A percentile compares a stretch with the other conserved stretches of the same genome.
phyloP scores from a whole-genome alignment of 164 flowering plant species.

The Sextonia rubra region DNA sequence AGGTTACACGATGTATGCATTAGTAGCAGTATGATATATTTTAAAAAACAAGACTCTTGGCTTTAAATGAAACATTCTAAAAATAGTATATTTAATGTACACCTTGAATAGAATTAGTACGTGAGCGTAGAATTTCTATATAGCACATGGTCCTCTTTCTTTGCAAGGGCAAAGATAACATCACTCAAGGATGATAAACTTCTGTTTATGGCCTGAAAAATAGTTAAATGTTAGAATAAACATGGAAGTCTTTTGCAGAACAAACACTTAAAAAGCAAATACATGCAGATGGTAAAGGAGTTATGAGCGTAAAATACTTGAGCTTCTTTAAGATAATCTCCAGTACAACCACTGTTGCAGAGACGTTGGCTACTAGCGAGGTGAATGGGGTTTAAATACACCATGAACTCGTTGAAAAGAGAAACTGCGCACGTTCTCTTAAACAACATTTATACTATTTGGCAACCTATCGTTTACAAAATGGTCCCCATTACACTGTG shows the following conservation, averaged over 20 bases:
- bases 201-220: slow-evolving; percentile 76
- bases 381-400: slow-evolving; percentile 84
- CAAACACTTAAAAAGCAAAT: background rate
- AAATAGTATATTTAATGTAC: too few species aligned
- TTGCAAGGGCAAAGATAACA: slow-evolving; percentile 84
- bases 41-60: too few species aligned
- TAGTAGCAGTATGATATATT: too few species aligned
- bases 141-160: slow-evolving; percentile 88
- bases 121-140: slow-evolving; percentile 94
- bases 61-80: too few species aligned
- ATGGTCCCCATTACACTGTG: too few species aligned
- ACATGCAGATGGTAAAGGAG: background rate
- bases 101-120: too few species aligned
- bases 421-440: background rate
- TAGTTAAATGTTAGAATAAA: background rate
- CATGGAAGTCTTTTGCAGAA: background rate
- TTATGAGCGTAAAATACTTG: slow-evolving; percentile 42
- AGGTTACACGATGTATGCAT: too few species aligned
- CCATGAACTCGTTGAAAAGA: slow-evolving; percentile 80
- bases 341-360: slow-evolving; percentile 93
- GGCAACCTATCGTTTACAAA: too few species aligned
- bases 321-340: slow-evolving; percentile 87
- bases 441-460: too few species aligned
- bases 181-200: slow-evolving; percentile 86
- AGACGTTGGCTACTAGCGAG: slow-evolving; percentile 99